Evolutionary conservation across 371 early-diverging fungal species (phyloP).

Genomic region (Mucor racemosus): DNA sequence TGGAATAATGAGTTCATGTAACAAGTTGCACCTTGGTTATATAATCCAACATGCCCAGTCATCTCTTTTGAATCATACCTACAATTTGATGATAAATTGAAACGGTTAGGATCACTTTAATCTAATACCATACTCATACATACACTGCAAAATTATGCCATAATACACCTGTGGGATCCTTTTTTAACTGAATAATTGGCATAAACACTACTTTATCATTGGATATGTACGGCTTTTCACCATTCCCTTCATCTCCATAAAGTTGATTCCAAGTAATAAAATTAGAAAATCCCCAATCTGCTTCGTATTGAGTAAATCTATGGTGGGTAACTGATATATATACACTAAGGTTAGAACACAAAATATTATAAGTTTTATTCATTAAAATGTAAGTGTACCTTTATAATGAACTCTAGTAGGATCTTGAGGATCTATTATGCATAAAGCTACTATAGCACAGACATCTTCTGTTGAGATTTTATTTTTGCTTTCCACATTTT

Average conservation of each 20-base stretch:
- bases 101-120: background rate
- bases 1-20: constrained; percentile 99
- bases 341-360: background rate
- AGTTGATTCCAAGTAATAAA: constrained; percentile 36
- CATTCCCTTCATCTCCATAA: constrained; percentile 3
- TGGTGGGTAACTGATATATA: constrained; percentile 50
- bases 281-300: constrained; percentile 35
- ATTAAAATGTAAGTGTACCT: constrained; percentile 10
- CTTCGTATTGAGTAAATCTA: constrained; percentile 75
- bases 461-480: constrained; percentile 56
- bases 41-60: constrained; percentile 95
- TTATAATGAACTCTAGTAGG: constrained; percentile 51
- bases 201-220: constrained; percentile 67
- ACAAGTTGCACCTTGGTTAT: constrained; percentile 99
- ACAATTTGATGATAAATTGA: background rate
- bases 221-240: constrained; percentile 59
- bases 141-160: constrained; percentile 94
- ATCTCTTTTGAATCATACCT: constrained; percentile 86
- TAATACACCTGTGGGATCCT: constrained; percentile 89
- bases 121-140: background rate
- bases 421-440: constrained; percentile 73
- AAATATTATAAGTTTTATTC: too few species aligned
- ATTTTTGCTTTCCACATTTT: constrained; percentile 72
- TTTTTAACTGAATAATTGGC: constrained; percentile 75
- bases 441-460: constrained; percentile 84